Conservation (phyloP, 1,284 basidiomycete genomes). For the Xerocomus nothofagi region DNA sequence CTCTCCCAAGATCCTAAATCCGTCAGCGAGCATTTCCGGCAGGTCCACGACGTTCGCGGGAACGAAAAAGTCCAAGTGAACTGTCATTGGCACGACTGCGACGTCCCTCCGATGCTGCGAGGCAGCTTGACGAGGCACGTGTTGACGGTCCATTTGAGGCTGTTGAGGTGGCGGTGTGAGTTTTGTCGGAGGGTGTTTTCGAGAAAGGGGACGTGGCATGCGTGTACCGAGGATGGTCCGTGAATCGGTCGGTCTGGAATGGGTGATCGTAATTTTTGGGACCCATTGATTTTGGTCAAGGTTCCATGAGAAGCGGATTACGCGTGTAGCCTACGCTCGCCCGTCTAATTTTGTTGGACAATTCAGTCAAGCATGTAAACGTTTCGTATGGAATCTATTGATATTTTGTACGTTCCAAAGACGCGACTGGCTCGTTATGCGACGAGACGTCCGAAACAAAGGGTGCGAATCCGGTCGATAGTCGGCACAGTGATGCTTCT, state of each 20-base stretch:
- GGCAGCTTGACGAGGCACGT: slow-evolving; percentile 22
- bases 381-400: too few species aligned
- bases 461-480: too few species aligned
- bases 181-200: slow-evolving; percentile 17
- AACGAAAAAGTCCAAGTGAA: slow-evolving; percentile 16
- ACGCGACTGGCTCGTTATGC: too few species aligned
- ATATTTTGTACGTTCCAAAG: too few species aligned
- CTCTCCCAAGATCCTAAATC: slow-evolving; percentile 10
- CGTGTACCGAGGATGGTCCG: slow-evolving; percentile 4
- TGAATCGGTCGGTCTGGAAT: slow-evolving; percentile 1
- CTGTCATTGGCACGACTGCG: slow-evolving; percentile 17
- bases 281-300: too few species aligned
- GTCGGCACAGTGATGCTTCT: too few species aligned
- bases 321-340: too few species aligned
- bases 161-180: slow-evolving; percentile 21
- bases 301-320: too few species aligned
- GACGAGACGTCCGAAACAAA: too few species aligned
- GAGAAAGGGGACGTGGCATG: slow-evolving; percentile 18
- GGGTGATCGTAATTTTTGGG: too few species aligned
- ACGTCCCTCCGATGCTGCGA: slow-evolving; percentile 15
- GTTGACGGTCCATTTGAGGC: slow-evolving; percentile 15
- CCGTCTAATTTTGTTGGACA: too few species aligned
- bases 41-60: slow-evolving; percentile 14
- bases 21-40: slow-evolving; percentile 13
- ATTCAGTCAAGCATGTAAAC: too few species aligned